Evolutionary conservation across 768 basidiomycete species (phyloP).

Genomic region (Boletus rubroflammeus): DNA sequence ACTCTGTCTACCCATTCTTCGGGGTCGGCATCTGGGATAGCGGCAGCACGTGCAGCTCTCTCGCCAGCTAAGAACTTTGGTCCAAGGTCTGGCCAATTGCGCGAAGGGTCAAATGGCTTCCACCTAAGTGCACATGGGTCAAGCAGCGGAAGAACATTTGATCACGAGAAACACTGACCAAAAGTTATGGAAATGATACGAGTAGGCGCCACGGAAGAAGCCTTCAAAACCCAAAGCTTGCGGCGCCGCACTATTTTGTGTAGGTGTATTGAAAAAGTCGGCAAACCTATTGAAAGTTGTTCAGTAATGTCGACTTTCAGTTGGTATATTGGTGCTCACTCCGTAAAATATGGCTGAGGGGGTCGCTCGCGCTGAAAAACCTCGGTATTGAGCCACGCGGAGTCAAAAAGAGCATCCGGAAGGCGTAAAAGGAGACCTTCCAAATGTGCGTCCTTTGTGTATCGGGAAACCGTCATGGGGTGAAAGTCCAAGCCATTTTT

Average conservation of each 20-base stretch:
- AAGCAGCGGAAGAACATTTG: background rate
- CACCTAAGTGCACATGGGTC: slow-evolving; percentile 55
- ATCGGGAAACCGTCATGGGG: slow-evolving; percentile 90
- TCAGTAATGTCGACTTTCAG: slow-evolving; percentile 1
- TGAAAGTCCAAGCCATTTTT: slow-evolving; percentile 96
- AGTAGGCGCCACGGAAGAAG: slow-evolving; percentile 94
- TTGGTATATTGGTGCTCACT: slow-evolving; percentile 42
- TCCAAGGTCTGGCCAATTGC: slow-evolving; percentile 97
- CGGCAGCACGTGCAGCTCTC: slow-evolving; percentile 52
- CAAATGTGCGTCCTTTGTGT: slow-evolving; percentile 84
- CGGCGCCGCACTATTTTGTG: slow-evolving; percentile 71
- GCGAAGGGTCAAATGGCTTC: slow-evolving; percentile 87
- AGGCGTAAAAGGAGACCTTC: slow-evolving; percentile 82
- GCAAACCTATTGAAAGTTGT: slow-evolving; percentile 54
- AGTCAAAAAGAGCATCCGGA: slow-evolving; percentile 94
- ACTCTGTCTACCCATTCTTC: slow-evolving; percentile 42
- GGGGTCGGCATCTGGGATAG: slow-evolving; percentile 29
- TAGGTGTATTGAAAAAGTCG: slow-evolving; percentile 84
- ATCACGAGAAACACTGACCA: slow-evolving; percentile 50
- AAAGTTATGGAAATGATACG: slow-evolving; percentile 95
- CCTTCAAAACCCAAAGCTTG: slow-evolving; percentile 89
- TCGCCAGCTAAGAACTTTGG: slow-evolving; percentile 74
- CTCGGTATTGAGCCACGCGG: slow-evolving; percentile 95
- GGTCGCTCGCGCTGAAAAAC: slow-evolving; percentile 88
- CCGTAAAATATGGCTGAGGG: slow-evolving; percentile 89